These are phyloP conservation scores for Manihot esculenta DNA, from an alignment of 441 rosid genomes.

Conservation along the genomic window DNA sequence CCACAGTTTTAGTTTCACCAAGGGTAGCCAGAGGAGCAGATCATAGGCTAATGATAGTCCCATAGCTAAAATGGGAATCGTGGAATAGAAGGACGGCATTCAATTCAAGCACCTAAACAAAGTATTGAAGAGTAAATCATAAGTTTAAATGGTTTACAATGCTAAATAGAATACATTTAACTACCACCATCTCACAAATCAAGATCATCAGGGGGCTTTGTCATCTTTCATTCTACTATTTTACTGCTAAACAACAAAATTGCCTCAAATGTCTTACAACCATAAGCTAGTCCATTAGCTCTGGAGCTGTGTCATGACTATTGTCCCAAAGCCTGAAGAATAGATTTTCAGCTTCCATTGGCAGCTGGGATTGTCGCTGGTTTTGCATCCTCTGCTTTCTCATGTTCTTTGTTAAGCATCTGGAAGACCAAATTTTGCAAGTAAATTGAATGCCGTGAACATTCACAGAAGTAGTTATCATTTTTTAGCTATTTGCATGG, in stretches of 20 bases:
- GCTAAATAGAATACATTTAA: neutral
- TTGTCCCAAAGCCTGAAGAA: neutral
- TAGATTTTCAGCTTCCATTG: conserved; percentile 22
- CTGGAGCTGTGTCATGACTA: neutral
- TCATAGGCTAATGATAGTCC: no score
- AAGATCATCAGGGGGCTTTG: neutral
- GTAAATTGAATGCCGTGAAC: neutral
- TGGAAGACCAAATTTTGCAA: conserved; percentile 14
- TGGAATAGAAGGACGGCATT: neutral
- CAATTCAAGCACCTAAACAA: neutral
- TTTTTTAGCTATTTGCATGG: neutral
- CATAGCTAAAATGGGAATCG: no score
- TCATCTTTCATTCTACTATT: neutral
- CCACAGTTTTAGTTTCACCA: no score
- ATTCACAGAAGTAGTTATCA: neutral
- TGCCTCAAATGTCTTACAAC: neutral
- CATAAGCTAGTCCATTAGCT: neutral
- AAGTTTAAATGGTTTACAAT: neutral
- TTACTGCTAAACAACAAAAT: neutral
- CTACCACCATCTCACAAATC: neutral
- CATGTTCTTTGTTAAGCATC: conserved; percentile 59
- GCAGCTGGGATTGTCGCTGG: conserved; percentile 39
- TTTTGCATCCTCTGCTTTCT: conserved; percentile 51
- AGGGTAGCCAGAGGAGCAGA: no score
- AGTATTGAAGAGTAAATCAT: neutral